phyloP scores from a whole-genome alignment of 495 filamentous ascomycete species.

The Aspergillus egyptiacus region DNA sequence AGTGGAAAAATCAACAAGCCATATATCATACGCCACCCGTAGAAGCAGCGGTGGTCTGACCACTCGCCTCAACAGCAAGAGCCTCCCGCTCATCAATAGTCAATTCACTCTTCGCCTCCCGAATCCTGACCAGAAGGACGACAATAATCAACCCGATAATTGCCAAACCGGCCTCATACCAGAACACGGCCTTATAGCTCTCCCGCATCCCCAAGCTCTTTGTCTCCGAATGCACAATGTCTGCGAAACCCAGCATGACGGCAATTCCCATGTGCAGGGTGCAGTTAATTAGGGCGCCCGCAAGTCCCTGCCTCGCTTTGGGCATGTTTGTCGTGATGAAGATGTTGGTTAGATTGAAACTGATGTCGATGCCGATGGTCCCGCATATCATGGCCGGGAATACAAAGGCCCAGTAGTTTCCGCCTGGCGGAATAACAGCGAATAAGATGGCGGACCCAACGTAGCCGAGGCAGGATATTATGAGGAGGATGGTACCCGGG shows the following conservation, averaged over 20 bases:
- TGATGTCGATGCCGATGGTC: constrained; percentile 78
- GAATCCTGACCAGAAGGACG: constrained; percentile 56
- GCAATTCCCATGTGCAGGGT: constrained; percentile 77
- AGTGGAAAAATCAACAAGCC: too few relatives aligned
- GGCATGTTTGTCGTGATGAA: constrained; percentile 77
- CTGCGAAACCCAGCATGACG: constrained; percentile 70
- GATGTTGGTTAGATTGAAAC: constrained; percentile 76
- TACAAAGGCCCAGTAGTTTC: constrained; percentile 64
- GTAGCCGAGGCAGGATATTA: constrained; percentile 61
- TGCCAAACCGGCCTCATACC: constrained; percentile 51
- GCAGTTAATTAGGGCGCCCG: constrained; percentile 63
- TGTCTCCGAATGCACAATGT: constrained; percentile 57
- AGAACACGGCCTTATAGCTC: constrained; percentile 50
- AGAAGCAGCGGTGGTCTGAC: neutral
- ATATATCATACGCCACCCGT: neutral
- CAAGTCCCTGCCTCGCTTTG: constrained; percentile 63
- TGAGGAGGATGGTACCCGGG: constrained; percentile 62
- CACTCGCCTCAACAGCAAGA: neutral
- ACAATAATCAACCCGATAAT: constrained; percentile 50
- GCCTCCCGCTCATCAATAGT: constrained; percentile 55
- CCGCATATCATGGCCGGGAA: constrained; percentile 79
- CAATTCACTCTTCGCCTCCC: constrained; percentile 61
- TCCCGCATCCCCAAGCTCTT: constrained; percentile 32
- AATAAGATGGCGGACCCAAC: constrained; percentile 63
- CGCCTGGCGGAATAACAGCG: constrained; percentile 58